A percentile compares a stretch with the other conserved stretches of the same genome.
These are phyloP conservation scores for Craterostigma plantagineum DNA, from an alignment of 257 asterid genomes.

Conservation along the genomic window DNA sequence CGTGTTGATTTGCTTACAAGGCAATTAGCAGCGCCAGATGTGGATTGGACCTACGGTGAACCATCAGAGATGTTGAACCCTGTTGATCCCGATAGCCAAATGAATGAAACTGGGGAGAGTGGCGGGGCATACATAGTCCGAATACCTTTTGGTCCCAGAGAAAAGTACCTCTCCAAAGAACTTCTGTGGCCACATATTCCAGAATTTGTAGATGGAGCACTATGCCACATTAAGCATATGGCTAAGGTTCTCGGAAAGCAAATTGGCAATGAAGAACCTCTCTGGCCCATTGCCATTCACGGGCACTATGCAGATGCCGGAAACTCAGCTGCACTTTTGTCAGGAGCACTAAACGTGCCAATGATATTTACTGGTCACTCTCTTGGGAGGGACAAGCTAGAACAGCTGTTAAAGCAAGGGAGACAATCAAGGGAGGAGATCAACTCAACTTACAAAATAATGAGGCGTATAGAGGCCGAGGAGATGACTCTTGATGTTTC, in stretches of 20 bases:
- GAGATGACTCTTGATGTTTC: conserved; percentile 61
- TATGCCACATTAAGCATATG: conserved; percentile 48
- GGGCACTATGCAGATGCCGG: conserved; percentile 82
- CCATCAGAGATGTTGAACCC: conserved; percentile 69
- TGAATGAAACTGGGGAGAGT: conserved; percentile 47
- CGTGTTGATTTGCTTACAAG: conserved; percentile 69
- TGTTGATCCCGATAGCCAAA: conserved; percentile 21
- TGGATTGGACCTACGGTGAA: conserved; percentile 54
- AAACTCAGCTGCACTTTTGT: conserved; percentile 54
- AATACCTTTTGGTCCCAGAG: conserved; percentile 64
- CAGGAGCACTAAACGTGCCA: conserved; percentile 60
- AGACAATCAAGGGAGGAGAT: conserved; percentile 63
- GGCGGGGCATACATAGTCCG: conserved; percentile 68
- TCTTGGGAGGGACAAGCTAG: conserved; percentile 63
- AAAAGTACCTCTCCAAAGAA: conserved; percentile 57
- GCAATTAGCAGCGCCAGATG: conserved; percentile 52
- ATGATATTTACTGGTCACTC: conserved; percentile 74
- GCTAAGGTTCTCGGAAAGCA: conserved; percentile 64
- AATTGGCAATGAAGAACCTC: conserved; percentile 38
- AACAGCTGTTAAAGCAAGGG: conserved; percentile 65
- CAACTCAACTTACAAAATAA: conserved; percentile 50
- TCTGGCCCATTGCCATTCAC: conserved; percentile 68
- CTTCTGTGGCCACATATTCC: conserved; percentile 64
- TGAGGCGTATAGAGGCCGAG: conserved; percentile 81
- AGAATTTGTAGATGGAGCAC: conserved; percentile 68